Base-by-base conservation (phyloP, 2,329 filamentous ascomycete species). In the Diaporthe ampelina region DNA sequence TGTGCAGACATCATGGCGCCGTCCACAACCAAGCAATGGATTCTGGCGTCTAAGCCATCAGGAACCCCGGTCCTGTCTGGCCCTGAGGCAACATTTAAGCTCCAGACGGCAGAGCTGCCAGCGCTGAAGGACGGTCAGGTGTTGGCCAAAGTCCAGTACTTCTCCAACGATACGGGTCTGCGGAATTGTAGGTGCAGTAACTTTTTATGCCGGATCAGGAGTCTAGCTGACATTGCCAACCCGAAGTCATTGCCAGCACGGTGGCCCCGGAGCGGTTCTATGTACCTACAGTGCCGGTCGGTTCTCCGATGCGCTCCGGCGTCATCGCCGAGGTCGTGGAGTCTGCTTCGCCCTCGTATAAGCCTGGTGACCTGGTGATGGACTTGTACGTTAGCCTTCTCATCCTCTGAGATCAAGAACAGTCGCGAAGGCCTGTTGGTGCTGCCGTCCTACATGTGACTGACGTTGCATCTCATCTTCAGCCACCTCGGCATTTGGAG, bases 81-180 rank as follows among this genome's bases (percentile, higher is more conserved):
- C 26, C 78, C 79, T 11, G 74, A 80, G 48, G 77, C 79, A 26
- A 81, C 80, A 4, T 81, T 79, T 72, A 77, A 76, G 57, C 77
- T 81, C 43, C 75, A 80, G 76, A 79, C 77, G 21, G 71, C 71
- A 15, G 73, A 76, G 32, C 76, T 81, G 11, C 78, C 79, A 10
- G 45, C 76, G 24, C 74, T 81, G 15, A 67, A 77, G 72, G 77
- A 78, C 5, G 79, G 77, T 56, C 78, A 81, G 71, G 63, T 81
- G 19, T 75, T 81, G 1, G 76, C 73, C 65, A 77, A 76, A 61
- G 77, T 79, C 26, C 75, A 59, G 32, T 80, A 80, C 65, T 81
- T 81, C 76, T 80, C 80, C 50, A 81, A 81, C 73, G 79, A 81
- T 69, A 79, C 80, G 4, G 79, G 79, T 52, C 77, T 79, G 50